phyloP scores from a whole-genome alignment of 805 yeast genomes.

The Wickerhamomyces queroliae region DNA sequence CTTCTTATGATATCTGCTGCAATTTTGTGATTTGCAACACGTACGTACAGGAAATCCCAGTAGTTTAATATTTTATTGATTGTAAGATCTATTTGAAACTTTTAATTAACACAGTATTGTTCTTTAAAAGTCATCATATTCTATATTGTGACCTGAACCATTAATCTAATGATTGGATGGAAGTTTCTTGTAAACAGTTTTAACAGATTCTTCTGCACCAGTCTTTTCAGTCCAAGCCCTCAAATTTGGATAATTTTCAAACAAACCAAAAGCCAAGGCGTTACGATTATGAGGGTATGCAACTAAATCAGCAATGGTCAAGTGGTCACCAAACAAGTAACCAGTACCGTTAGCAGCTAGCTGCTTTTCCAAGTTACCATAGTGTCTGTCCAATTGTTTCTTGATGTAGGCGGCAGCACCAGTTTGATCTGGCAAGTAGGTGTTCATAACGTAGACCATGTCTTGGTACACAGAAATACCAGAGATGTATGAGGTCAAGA shows the following conservation, averaged over 20 bases:
- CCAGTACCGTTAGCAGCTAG: conserved; percentile 36
- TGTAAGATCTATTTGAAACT: no score
- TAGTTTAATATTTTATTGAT: no score
- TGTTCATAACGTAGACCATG: conserved; percentile 37
- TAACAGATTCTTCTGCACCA: not conserved
- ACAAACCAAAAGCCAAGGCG: conserved; percentile 2
- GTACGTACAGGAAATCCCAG: no score
- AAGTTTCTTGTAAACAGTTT: conserved; percentile 1
- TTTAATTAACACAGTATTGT: no score
- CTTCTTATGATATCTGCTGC: no score
- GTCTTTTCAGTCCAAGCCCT: not conserved
- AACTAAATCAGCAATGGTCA: conserved; percentile 48
- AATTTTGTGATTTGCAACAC: no score
- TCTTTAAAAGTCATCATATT: no score
- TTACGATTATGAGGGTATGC: conserved; percentile 32
- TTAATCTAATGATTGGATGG: no score
- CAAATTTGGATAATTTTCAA: conserved; percentile 1
- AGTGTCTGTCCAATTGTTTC: conserved; percentile 38
- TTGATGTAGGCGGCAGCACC: conserved; percentile 39
- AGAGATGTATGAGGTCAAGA: conserved; percentile 47
- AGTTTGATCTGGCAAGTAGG: conserved; percentile 39
- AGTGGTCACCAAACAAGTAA: conserved; percentile 46
- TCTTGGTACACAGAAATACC: conserved; percentile 53
- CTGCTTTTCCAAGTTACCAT: conserved; percentile 7
- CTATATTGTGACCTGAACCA: no score